Evolutionary conservation across 2,329 filamentous ascomycete species (phyloP).

Genomic region (Grosmannia huntii): DNA sequence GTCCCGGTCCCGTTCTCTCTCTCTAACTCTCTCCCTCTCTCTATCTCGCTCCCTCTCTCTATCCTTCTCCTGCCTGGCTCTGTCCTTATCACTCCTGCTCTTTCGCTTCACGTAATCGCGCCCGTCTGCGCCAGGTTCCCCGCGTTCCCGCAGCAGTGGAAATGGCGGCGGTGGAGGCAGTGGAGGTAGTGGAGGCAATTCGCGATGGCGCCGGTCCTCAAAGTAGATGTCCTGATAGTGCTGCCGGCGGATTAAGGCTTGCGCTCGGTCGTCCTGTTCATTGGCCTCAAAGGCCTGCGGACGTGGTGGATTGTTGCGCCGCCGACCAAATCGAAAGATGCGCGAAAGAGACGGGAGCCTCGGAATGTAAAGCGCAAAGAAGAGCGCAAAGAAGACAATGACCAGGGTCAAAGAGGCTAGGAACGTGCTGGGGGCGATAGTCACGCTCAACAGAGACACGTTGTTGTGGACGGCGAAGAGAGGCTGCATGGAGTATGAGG

Average conservation of each 20-base stretch:
- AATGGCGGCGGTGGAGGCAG: conserved; percentile 7
- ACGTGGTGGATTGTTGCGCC: conserved; percentile 6
- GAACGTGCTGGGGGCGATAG: conserved; percentile 45
- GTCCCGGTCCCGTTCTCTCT: neutral
- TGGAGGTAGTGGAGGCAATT: conserved; percentile 11
- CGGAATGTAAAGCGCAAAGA: conserved; percentile 36
- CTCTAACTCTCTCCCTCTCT: neutral
- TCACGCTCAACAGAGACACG: conserved; percentile 45
- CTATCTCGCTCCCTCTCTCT: neutral
- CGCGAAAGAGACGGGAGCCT: conserved; percentile 12
- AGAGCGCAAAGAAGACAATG: conserved; percentile 38
- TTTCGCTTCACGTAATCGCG: neutral
- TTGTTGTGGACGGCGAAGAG: conserved; percentile 49
- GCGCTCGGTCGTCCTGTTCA: conserved; percentile 6
- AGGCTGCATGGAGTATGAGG: conserved; percentile 33
- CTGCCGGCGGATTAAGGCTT: neutral
- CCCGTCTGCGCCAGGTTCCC: conserved; percentile 2
- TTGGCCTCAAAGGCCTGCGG: conserved; percentile 6
- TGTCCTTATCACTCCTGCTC: conserved; percentile 5
- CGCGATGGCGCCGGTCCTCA: conserved; percentile 9
- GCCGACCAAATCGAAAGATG: conserved; percentile 13
- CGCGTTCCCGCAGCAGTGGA: conserved; percentile 1
- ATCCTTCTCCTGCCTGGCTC: neutral
- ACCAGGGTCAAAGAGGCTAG: conserved; percentile 36
- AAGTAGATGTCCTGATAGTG: neutral